Base-by-base conservation (phyloP, 2,329 filamentous ascomycete genomes). In the Sarocladium oryzae region DNA sequence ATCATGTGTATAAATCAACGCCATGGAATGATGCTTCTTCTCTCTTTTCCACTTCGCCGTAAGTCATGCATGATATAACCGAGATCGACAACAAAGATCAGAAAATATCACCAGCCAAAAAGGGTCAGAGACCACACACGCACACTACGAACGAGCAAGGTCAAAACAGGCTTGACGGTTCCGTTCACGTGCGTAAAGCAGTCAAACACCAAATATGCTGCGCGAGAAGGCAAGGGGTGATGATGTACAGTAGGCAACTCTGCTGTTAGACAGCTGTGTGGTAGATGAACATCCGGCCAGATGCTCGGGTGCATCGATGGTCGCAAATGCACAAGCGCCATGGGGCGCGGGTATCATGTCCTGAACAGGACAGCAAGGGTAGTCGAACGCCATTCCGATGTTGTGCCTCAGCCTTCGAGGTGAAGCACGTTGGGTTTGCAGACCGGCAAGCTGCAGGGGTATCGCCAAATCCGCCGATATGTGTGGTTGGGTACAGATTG, bases 261-360 rank as follows among this genome's bases (percentile, higher is more conserved):
- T 32, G 33, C n/a, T 40, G 37, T 18, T 18, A 40, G 16, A 37
- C 16, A 18, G 28, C 28, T 30, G 20, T 18, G 18, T 40, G 16
- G 16, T 6, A 20, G 16, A 20, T 23, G 16, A 10, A 6, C 37
- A 40, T 23, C 7, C 8, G 35, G 7, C 37, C 37, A 23, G 23
- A 9, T 20, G 8, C 33, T 36, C 8, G 7, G 3, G 37, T 23
- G 37, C 37, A 7, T 30, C 28, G 20, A 9, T 8, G 23, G 37
- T 15, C 20, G 20, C 23, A 43, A 43, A 43, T n/a, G 40, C 21
- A 43, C 5, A 43, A 20, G 21, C 21, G 21, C 20, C 23, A 43
- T 20, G 16, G 4, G 23, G 40, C 40, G 40, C 40, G 40, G 40
- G 40, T 43, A 43, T 43, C 40, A 43, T 23, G 40, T 43, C 40